Percentiles rank a stretch among this genome's conserved stretches.
These are phyloP conservation scores for Citrullus colocynthis DNA, from an alignment of 306 rosid genomes.

Conservation along the genomic window DNA sequence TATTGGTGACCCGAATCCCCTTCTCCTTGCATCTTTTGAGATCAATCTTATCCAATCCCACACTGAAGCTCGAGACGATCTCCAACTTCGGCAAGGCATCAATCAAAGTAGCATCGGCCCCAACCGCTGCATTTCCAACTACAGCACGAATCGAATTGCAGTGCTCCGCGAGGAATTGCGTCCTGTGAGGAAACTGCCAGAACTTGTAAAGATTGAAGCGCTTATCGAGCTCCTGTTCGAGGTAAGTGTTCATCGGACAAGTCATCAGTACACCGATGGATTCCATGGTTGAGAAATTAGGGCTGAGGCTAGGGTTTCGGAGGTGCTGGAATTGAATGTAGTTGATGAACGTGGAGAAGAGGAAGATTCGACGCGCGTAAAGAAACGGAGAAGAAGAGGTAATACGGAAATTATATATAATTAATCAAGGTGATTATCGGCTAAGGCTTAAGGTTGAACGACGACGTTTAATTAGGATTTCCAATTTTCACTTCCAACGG, in stretches of 20 bases:
- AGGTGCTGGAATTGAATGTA: neutral
- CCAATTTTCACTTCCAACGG: neutral
- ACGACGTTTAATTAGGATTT: neutral
- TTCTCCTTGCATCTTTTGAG: constrained; percentile 35
- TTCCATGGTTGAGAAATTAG: constrained; percentile 25
- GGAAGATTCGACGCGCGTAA: neutral
- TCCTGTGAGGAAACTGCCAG: constrained; percentile 28
- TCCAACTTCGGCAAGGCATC: constrained; percentile 52
- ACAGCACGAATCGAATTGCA: constrained; percentile 46
- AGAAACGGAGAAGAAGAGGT: neutral
- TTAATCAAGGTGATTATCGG: neutral
- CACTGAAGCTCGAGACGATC: constrained; percentile 61
- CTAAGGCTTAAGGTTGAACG: neutral
- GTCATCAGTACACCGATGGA: constrained; percentile 45
- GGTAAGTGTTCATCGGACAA: constrained; percentile 30
- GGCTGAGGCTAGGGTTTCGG: neutral
- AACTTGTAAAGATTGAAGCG: constrained; percentile 49
- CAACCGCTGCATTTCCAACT: constrained; percentile 23
- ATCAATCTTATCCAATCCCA: constrained; percentile 68
- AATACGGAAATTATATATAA: neutral
- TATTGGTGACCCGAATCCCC: constrained; percentile 63
- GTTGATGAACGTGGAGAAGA: neutral
- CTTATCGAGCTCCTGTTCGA: constrained; percentile 52
- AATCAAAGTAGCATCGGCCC: constrained; percentile 47
- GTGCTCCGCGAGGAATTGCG: constrained; percentile 26